phyloP scores from a whole-genome alignment of 768 basidiomycete genomes.

The Collybia sp. region DNA sequence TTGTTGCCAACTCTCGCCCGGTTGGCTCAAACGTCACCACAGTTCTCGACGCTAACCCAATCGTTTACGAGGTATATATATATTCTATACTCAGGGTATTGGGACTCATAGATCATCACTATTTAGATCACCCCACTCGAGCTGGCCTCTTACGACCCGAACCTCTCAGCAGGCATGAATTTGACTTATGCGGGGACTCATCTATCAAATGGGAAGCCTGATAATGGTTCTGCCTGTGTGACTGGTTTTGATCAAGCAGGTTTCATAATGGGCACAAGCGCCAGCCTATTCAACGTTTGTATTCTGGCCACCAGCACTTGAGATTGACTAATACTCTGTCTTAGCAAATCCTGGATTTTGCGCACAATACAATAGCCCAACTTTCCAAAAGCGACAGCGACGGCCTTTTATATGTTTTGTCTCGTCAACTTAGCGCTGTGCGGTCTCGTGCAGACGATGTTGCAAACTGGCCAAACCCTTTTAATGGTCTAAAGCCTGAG shows the following conservation, averaged over 20 bases:
- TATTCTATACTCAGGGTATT: neutral
- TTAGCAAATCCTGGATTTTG: constrained; percentile 48
- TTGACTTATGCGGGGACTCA: constrained; percentile 61
- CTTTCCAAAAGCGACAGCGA: constrained; percentile 29
- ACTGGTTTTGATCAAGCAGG: constrained; percentile 70
- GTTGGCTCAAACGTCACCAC: constrained; percentile 37
- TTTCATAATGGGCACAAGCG: constrained; percentile 74
- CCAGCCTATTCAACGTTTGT: constrained; percentile 61
- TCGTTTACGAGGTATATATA: constrained; percentile 52
- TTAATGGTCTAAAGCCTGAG: constrained; percentile 37
- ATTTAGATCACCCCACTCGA: constrained; percentile 57
- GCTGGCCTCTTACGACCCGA: constrained; percentile 72
- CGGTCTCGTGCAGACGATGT: constrained; percentile 53
- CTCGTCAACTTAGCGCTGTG: constrained; percentile 40
- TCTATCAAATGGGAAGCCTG: constrained; percentile 50
- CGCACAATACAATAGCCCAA: constrained; percentile 32
- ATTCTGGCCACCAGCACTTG: neutral
- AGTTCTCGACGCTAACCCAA: constrained; percentile 31
- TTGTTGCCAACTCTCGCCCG: constrained; percentile 53
- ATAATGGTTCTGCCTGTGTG: constrained; percentile 56
- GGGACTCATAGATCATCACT: neutral
- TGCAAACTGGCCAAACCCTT: constrained; percentile 70
- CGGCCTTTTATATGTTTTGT: constrained; percentile 44
- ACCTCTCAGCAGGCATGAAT: constrained; percentile 65
- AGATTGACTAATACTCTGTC: neutral